These are phyloP conservation scores for Phialocephala sp. DNA, from an alignment of 2,329 filamentous ascomycete genomes.

Conservation along the genomic window DNA sequence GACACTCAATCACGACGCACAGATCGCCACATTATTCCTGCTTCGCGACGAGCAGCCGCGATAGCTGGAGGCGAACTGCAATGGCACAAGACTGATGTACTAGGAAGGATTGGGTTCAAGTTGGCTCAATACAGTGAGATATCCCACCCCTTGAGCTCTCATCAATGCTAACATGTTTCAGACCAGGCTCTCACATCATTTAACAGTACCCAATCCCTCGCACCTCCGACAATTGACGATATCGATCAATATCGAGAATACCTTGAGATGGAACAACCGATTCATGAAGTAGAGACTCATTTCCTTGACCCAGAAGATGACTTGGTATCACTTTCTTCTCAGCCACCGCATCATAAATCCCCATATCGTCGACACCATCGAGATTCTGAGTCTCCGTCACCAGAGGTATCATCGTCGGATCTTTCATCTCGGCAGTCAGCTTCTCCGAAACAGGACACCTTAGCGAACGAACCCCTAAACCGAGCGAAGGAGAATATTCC, in stretches of 20 bases:
- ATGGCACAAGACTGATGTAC: slow-evolving; percentile 63
- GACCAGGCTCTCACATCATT: slow-evolving; percentile 66
- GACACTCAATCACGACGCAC: slow-evolving; percentile 52
- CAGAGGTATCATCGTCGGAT: slow-evolving; percentile 19
- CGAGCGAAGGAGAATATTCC: slow-evolving; percentile 33
- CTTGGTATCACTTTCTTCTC: slow-evolving; percentile 39
- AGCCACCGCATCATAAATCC: slow-evolving; percentile 17
- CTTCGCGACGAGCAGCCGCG: slow-evolving; percentile 61
- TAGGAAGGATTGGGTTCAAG: slow-evolving; percentile 69
- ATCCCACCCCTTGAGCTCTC: not conserved
- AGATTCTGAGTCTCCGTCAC: slow-evolving; percentile 4
- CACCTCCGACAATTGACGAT: slow-evolving; percentile 56
- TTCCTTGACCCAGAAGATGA: slow-evolving; percentile 42
- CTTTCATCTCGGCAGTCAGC: slow-evolving; percentile 15
- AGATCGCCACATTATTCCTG: slow-evolving; percentile 51
- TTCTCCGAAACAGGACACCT: not conserved
- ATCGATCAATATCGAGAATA: slow-evolving; percentile 59
- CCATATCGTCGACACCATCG: slow-evolving; percentile 11
- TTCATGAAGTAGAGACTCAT: slow-evolving; percentile 60
- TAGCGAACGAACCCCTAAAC: slow-evolving; percentile 37
- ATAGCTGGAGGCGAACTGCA: slow-evolving; percentile 61
- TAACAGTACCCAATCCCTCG: slow-evolving; percentile 55
- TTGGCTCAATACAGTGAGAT: slow-evolving; percentile 70
- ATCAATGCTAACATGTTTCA: slow-evolving; percentile 38
- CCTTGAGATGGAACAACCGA: slow-evolving; percentile 57